Evolutionary conservation across 2,329 filamentous ascomycete genomes (phyloP), one percentile per base, ranked within the genome.

Genomic region (Exophiala lecanii-corni): DNA sequence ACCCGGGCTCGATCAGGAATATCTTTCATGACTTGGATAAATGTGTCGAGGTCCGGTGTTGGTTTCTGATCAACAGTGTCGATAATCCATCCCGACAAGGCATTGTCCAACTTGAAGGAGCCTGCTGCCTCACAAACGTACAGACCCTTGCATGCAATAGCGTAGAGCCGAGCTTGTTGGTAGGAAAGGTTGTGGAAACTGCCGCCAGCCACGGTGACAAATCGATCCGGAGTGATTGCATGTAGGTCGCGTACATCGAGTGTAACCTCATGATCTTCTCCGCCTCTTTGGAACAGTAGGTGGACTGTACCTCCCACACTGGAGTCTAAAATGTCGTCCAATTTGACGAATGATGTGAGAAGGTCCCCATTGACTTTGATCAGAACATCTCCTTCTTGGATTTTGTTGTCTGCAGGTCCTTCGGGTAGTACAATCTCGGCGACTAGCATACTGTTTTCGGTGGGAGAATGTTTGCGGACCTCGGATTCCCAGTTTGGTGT

Each of bases 161-260:
- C 91, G 62, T 96, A 97, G 3, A 96, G 76, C 7, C 92, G 82
- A n/a, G 92, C 89, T 66, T 97, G 89, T 62, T 98, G 92, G 64
- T 98, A 98, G 1, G 94, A 98, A 13, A 98, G 73, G 61, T 94
- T 81, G 68, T 98, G 94, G 72, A 98, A 97, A 46, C 89, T 91
- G 17, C 83, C 92, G 15, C 92, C 94, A 31, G 89, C 87, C 32
- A 97, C 91, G 3, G 89, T 87, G 41, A 97, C 86, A 61, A 97
- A 98, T 48, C 89, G 84, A 66, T 96, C 89, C 10, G 94, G 92
- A 2, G 92, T 97, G 62, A 98, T 98, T 44, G 78, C 78, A 69
- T 98, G 92, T 49, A 98, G 75, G 62, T 98, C 86, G 36, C 86
- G 89, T 33, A 97, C 89, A 39, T 80, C 70, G 42, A 97, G 76